Evolutionary conservation across 2,329 filamentous ascomycete species (phyloP).

Genomic region (Byssoonygena ceratinophila): DNA sequence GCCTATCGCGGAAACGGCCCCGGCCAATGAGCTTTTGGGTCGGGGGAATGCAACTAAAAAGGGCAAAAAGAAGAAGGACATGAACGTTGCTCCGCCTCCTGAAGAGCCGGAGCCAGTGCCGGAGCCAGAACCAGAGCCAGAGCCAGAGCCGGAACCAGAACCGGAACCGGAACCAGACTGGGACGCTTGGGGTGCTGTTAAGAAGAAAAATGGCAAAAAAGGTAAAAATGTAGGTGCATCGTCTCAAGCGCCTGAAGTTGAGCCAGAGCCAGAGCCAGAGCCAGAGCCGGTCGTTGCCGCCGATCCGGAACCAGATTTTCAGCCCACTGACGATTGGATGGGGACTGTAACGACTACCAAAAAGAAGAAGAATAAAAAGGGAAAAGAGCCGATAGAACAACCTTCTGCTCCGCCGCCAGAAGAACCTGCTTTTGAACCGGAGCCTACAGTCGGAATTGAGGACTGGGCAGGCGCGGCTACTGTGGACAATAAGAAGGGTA

Average conservation of each 20-base stretch:
- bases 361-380: constrained; percentile 43
- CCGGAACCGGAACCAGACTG: constrained; percentile 15
- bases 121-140: constrained; percentile 19
- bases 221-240: constrained; percentile 35
- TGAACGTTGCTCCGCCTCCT: constrained; percentile 21
- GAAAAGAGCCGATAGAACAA: constrained; percentile 35
- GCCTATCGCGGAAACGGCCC: constrained; percentile 25
- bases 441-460: constrained; percentile 21
- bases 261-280: background rate
- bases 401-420: constrained; percentile 19
- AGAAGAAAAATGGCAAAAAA: constrained; percentile 43
- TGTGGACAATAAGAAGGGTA: constrained; percentile 29
- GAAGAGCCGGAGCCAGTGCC: constrained; percentile 13
- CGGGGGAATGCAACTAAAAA: constrained; percentile 15
- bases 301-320: background rate
- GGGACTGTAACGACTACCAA: constrained; percentile 26
- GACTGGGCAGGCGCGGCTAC: constrained; percentile 23
- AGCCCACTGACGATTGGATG: constrained; percentile 16
- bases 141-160: constrained; percentile 17
- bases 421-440: constrained; percentile 6
- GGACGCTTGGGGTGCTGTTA: constrained; percentile 27
- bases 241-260: background rate
- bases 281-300: background rate
- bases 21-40: constrained; percentile 28
- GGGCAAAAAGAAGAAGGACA: constrained; percentile 21